phyloP scores from a whole-genome alignment of 495 filamentous ascomycete genomes.

The Immersiella caudata region DNA sequence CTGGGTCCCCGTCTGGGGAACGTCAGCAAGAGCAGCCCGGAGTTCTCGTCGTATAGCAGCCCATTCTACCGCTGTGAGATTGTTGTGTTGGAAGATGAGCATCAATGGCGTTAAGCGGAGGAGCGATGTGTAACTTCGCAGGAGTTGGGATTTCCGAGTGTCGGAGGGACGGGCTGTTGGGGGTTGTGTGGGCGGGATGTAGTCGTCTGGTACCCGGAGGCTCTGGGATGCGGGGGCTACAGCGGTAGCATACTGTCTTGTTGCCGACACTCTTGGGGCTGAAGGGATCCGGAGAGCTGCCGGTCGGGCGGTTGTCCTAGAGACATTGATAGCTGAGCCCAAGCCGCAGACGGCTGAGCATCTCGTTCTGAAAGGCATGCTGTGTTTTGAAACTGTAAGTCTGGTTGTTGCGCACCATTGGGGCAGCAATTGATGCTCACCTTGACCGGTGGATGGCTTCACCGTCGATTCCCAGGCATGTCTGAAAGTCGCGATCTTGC shows the following conservation, averaged over 20 bases:
- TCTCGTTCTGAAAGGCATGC: constrained; percentile 40
- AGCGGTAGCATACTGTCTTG: constrained; percentile 43
- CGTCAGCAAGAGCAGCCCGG: constrained; percentile 63
- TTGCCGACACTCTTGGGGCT: constrained; percentile 20
- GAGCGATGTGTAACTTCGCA: constrained; percentile 89
- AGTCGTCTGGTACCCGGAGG: constrained; percentile 57
- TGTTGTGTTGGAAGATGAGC: constrained; percentile 96
- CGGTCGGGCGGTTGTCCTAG: constrained; percentile 26
- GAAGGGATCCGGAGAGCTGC: constrained; percentile 27
- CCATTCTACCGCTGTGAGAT: constrained; percentile 87
- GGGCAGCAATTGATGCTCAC: not conserved
- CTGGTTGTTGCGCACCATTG: not conserved
- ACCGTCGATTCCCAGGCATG: not conserved
- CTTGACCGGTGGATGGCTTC: not conserved
- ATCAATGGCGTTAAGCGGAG: constrained; percentile 86
- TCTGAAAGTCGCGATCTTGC: constrained; percentile 13
- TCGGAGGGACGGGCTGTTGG: constrained; percentile 86
- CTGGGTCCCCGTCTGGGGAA: constrained; percentile 34
- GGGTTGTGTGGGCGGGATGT: constrained; percentile 73
- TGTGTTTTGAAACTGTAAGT: constrained; percentile 7
- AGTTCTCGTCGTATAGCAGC: constrained; percentile 83
- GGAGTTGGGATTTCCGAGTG: constrained; percentile 90
- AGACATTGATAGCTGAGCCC: constrained; percentile 25
- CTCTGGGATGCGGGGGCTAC: constrained; percentile 44
- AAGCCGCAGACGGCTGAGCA: constrained; percentile 36